Conservation (phyloP, 2,329 filamentous ascomycete genomes). For the Calonectria crousiana region DNA sequence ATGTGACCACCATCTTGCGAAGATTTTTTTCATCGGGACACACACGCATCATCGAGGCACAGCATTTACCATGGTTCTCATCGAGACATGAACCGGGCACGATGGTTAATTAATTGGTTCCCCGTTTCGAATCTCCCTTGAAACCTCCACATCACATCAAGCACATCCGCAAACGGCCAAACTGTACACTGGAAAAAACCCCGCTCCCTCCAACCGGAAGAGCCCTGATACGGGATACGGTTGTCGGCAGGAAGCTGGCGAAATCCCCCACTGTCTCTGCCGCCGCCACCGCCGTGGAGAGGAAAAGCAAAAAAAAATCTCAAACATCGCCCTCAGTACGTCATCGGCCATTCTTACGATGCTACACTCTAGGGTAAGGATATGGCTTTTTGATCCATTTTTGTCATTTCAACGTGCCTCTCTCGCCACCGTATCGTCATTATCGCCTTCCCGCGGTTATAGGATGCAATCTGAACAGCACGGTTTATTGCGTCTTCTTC, state of each 20-base stretch:
- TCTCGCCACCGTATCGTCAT: constrained; percentile 7
- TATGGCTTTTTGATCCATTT: not conserved
- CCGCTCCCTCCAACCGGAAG: constrained; percentile 5
- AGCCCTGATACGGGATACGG: not conserved
- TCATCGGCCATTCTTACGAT: constrained; percentile 2
- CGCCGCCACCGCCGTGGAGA: not conserved
- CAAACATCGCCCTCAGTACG: constrained; percentile 3
- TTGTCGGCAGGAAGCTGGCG: not conserved
- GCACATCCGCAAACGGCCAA: not conserved
- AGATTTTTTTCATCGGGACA: constrained; percentile 13
- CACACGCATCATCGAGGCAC: constrained; percentile 13
- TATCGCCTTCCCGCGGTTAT: not conserved
- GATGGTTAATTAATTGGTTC: constrained; percentile 1
- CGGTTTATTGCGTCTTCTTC: not conserved
- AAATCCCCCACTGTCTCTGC: not conserved
- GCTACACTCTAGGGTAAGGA: not conserved
- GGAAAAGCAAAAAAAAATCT: constrained; percentile 11
- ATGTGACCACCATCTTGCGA: constrained; percentile 12
- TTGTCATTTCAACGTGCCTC: not conserved
- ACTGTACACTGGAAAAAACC: not conserved
- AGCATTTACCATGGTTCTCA: constrained; percentile 11
- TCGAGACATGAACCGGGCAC: not conserved
- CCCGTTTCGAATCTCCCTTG: not conserved
- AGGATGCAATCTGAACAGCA: not conserved
- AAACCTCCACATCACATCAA: not conserved